Evolutionary conservation across 1,284 basidiomycete genomes (phyloP).

Genomic region (Ceratobasidium sp.): DNA sequence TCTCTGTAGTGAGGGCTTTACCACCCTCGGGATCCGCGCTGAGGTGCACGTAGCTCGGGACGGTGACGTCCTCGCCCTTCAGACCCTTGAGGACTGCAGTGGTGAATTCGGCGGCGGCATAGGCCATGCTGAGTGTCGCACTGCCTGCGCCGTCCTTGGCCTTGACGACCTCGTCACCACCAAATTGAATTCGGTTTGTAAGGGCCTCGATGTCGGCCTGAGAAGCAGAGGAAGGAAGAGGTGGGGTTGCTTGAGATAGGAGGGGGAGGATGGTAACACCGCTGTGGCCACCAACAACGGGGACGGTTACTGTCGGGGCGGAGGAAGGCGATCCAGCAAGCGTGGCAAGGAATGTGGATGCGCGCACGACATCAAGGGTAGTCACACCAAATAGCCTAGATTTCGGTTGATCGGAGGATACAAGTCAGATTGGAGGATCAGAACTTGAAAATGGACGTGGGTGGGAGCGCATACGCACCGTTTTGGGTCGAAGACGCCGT

Average conservation of each 20-base stretch:
- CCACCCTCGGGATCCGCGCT: constrained; percentile 81
- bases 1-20: constrained; percentile 71
- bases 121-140: constrained; percentile 95
- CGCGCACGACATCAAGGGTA: constrained; percentile 96
- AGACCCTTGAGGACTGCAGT: constrained; percentile 85
- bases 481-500: constrained; percentile 92
- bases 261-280: constrained; percentile 97
- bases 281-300: constrained; percentile 96
- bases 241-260: constrained; percentile 89
- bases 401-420: constrained; percentile 36
- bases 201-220: constrained; percentile 71
- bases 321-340: constrained; percentile 70
- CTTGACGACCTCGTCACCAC: constrained; percentile 93
- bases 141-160: constrained; percentile 92
- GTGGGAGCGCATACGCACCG: constrained; percentile 68
- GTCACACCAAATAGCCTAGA: constrained; percentile 86
- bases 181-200: constrained; percentile 91
- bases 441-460: background rate
- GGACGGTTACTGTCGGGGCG: constrained; percentile 81
- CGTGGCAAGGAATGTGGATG: constrained; percentile 89
- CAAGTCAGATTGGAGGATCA: constrained; percentile 17
- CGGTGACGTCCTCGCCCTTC: constrained; percentile 88
- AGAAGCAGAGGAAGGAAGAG: constrained; percentile 67
- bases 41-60: constrained; percentile 89
- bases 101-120: constrained; percentile 89